A percentile compares a stretch with the other conserved stretches of the same genome.
phyloP scores from a whole-genome alignment of 257 asterid genomes.

The Jasminum sambac region DNA sequence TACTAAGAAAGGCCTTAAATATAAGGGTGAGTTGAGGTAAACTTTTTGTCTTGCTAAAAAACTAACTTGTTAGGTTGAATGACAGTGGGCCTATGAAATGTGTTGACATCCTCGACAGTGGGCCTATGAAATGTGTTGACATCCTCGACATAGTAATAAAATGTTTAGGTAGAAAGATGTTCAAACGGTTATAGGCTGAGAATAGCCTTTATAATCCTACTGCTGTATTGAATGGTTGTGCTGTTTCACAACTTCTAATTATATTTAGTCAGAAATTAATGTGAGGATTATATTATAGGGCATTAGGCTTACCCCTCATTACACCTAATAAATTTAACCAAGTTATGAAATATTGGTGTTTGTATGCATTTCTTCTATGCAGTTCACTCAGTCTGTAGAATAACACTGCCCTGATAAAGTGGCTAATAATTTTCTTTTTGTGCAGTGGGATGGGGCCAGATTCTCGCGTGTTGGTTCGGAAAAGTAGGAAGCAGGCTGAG shows the following conservation, averaged over 20 bases:
- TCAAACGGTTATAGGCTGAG: too few relatives aligned
- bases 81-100: too few relatives aligned
- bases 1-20: background rate
- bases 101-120: background rate
- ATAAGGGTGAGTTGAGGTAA: background rate
- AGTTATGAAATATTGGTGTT: background rate
- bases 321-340: background rate
- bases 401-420: conserved; percentile 15
- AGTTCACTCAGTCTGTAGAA: background rate
- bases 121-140: too few relatives aligned
- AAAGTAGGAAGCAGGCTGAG: conserved; percentile 98
- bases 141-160: too few relatives aligned
- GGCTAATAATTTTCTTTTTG: conserved; percentile 24
- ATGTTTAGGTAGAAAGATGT: too few relatives aligned
- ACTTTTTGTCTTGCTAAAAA: background rate
- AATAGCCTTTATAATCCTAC: background rate
- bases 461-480: conserved; percentile 93
- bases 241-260: background rate
- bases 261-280: background rate
- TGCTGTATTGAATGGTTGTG: background rate
- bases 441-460: conserved; percentile 99
- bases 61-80: too few relatives aligned
- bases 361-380: background rate
- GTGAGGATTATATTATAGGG: background rate
- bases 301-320: background rate